These are phyloP conservation scores for Cucurbita pepo DNA, from an alignment of 306 rosid species.

Conservation along the genomic window DNA sequence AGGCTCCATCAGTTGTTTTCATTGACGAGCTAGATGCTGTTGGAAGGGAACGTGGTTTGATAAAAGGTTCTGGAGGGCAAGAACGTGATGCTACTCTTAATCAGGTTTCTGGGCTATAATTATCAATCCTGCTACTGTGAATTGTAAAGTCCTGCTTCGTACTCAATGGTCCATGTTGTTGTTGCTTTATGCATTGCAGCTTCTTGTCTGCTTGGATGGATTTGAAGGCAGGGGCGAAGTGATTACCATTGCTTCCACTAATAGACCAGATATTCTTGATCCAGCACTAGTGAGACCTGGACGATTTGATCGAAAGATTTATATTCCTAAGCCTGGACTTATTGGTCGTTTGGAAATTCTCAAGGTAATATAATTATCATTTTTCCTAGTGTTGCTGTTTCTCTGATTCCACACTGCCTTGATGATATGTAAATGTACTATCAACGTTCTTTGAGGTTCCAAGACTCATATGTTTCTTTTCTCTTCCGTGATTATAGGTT, in stretches of 20 bases:
- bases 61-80: conserved; percentile 98
- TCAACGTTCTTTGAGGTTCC: not conserved
- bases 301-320: conserved; percentile 84
- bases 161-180: conserved; percentile 11
- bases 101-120: conserved; percentile 42
- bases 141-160: conserved; percentile 6
- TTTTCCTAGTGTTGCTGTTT: not conserved
- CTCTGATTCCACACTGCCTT: not conserved
- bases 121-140: not conserved
- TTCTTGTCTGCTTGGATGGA: conserved; percentile 90
- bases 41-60: conserved; percentile 98
- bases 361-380: conserved; percentile 29
- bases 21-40: conserved; percentile 98
- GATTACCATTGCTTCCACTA: conserved; percentile 93
- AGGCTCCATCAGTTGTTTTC: conserved; percentile 99
- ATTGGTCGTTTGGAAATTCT: conserved; percentile 88
- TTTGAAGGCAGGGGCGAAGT: conserved; percentile 98
- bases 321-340: conserved; percentile 85
- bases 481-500: conserved; percentile 35
- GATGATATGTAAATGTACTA: not conserved
- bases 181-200: conserved; percentile 42
- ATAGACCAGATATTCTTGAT: conserved; percentile 92
- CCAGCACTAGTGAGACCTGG: conserved; percentile 98
- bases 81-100: conserved; percentile 99
- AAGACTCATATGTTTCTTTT: conserved; percentile 3